Base-by-base conservation (phyloP, 345 rosid species). In the Populus alba region DNA sequence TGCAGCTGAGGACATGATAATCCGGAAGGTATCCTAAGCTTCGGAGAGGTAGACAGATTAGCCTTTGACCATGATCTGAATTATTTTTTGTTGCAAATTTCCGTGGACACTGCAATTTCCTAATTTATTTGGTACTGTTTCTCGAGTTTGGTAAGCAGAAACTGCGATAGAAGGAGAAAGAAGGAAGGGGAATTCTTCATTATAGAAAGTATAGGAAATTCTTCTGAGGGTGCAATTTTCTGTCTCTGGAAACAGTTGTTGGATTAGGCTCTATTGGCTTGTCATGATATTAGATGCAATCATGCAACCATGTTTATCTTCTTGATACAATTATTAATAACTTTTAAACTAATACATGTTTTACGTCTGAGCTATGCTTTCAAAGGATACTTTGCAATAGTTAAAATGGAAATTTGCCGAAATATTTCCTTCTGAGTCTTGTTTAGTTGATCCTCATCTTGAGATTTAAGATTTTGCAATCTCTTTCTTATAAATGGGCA, bases 1-100 rank as follows among this genome's bases (percentile, higher is more conserved):
- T 41, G 86, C 91, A 75, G 98, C 99, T 7, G 98, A 94, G 84
- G 81, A 91, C 69, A 90, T 97, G 99, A 97, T 97, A 81, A 86
- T 85, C 90, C 93, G 92, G 88, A 97, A 94, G 88, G 98, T 94
- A 78, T 87, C 94, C 29, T 86, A 90, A 71, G 97, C 97, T 67
- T 82, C 92, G 2, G 97, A 97, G 90, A 91, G 93, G 83, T 81
- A 86, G 76, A 79, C 83, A 77, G 96, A 91, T 62, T 89, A 90
- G 83, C 35, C 70, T 57, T 79, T 81, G 5, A 47, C 71, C 10
- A 35, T 75, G 37, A 33, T 31, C 29, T 31, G 65, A 80, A 67
- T 35, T 69, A 47, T 33, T 75, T 85, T 70, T 79, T 51, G 51
- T 68, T 62, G 37, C 68, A 71, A 61, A 74, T 18, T 68, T 79